Percentiles rank a stretch among this genome's conserved stretches.
Conservation (phyloP, 2,329 filamentous ascomycete genomes). For the Aspergillus viridinutans region DNA sequence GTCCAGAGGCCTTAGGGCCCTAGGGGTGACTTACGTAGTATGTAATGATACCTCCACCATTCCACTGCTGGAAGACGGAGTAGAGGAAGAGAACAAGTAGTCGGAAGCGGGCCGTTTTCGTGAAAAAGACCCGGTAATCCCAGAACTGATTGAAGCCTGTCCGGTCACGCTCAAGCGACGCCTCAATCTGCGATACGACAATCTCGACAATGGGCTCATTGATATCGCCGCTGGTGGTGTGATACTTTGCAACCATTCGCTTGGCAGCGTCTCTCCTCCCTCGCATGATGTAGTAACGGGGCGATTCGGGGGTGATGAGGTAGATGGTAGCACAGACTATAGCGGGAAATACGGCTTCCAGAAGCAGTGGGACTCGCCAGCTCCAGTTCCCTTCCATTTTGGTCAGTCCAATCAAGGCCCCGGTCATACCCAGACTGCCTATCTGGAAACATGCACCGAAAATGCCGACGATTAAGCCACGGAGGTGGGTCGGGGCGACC, state of each 20-base stretch:
- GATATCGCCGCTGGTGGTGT: constrained; percentile 39
- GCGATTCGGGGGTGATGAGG: constrained; percentile 35
- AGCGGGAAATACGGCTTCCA: constrained; percentile 47
- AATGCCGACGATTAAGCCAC: constrained; percentile 45
- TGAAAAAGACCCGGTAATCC: constrained; percentile 48
- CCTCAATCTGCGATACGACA: constrained; percentile 43
- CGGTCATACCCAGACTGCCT: constrained; percentile 41
- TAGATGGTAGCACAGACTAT: constrained; percentile 45
- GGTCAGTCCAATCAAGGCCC: constrained; percentile 42
- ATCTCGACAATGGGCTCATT: constrained; percentile 42
- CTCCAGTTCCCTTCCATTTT: constrained; percentile 35
- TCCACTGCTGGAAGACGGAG: constrained; percentile 47
- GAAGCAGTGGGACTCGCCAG: constrained; percentile 41
- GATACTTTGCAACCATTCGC: constrained; percentile 37
- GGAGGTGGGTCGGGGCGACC: constrained; percentile 29
- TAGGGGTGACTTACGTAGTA: constrained; percentile 36
- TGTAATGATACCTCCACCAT: constrained; percentile 45
- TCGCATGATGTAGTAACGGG: constrained; percentile 33
- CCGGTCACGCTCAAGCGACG: constrained; percentile 39
- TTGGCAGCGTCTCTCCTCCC: constrained; percentile 32
- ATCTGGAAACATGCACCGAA: constrained; percentile 48
- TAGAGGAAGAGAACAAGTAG: constrained; percentile 45
- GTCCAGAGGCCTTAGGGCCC: constrained; percentile 1
- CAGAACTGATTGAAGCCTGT: constrained; percentile 38
- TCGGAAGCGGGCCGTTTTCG: constrained; percentile 41